Evolutionary conservation across 768 basidiomycete genomes (phyloP).

Genomic region (Rhizopogon vinicolor): DNA sequence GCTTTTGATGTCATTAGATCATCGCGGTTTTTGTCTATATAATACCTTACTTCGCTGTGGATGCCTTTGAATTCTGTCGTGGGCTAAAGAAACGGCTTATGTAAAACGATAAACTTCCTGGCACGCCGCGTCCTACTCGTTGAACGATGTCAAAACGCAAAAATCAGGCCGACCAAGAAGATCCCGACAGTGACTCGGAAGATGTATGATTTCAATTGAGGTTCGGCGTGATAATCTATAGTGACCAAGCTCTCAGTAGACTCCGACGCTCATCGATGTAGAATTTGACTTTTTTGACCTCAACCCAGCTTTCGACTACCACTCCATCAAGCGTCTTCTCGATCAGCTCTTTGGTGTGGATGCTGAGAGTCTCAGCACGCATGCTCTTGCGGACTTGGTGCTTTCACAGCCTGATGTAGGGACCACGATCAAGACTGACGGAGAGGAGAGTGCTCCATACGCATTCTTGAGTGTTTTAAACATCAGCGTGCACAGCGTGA

Average conservation of each 20-base stretch:
- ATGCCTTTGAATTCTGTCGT: background rate
- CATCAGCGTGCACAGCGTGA: slow-evolving; percentile 61
- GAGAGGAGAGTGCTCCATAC: slow-evolving; percentile 62
- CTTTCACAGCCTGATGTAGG: slow-evolving; percentile 72
- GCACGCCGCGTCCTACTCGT: too few species aligned
- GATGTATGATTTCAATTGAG: slow-evolving; percentile 35
- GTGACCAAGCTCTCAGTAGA: slow-evolving; percentile 10
- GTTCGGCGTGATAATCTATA: slow-evolving; percentile 9
- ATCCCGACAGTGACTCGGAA: slow-evolving; percentile 33
- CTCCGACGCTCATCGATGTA: slow-evolving; percentile 19
- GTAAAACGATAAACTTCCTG: background rate
- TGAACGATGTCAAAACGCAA: slow-evolving; percentile 51
- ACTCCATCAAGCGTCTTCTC: slow-evolving; percentile 75
- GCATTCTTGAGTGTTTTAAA: slow-evolving; percentile 85
- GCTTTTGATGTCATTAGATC: background rate
- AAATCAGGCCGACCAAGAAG: slow-evolving; percentile 31
- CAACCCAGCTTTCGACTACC: slow-evolving; percentile 76
- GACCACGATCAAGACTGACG: slow-evolving; percentile 87
- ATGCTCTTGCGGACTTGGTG: slow-evolving; percentile 77
- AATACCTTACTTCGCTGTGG: background rate
- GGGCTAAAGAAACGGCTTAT: background rate
- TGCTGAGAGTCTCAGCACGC: slow-evolving; percentile 63
- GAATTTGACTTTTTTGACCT: slow-evolving; percentile 91
- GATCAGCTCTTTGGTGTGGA: slow-evolving; percentile 69
- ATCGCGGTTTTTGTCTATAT: background rate